Evolutionary conservation across 225 moss, liverwort and hornwort genomes (phyloP), one percentile per base, ranked within the genome.

Genomic region (Pseudoscleropodium purum): DNA sequence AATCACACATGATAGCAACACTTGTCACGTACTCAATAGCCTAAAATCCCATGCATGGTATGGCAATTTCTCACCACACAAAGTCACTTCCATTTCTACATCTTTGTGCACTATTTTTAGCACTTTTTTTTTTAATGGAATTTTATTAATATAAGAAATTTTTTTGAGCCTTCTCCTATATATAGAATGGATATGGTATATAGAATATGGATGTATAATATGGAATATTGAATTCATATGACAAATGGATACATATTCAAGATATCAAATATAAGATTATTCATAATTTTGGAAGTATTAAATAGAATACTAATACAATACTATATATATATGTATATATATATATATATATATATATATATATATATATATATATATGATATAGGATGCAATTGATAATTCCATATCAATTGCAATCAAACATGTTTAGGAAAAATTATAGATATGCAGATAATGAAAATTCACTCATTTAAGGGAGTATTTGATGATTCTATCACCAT

Each of bases 401-500:
- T 6, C 6, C 6, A 36, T 67, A 11, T 37, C 11, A 1, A 68
- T 37, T 68, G 37, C 6, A 68, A 5, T 36, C 66, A 18, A 37
- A 37, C 4, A 11, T 68, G 67, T 21, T 66, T 1, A 5, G 4
- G 11, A 20, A 68, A 25, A 39, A 24, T 7, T 13, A 24, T 24
- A 39, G 0, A 4, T 21, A 12, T 6, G 8, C 5, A 6, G 16
- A 13, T 25, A 41, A 70, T 70, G 8, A 14, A 26, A 72, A 70
- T 70, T 39, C 10, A 24, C 1, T n/a, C 3, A 0, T 39, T 14
- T 7, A 2, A 14, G 5, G 39, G 8, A 26, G 5, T 5, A 11
- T 11, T 5, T 12, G 21, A 68, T 4, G n/a, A 21, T 68, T 68
- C 21, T 36, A 34, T 36, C 18, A 66, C 9, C 18, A 34, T 34